Base-by-base conservation (phyloP, 345 rosid species). In the Schrenkiella parvula region DNA sequence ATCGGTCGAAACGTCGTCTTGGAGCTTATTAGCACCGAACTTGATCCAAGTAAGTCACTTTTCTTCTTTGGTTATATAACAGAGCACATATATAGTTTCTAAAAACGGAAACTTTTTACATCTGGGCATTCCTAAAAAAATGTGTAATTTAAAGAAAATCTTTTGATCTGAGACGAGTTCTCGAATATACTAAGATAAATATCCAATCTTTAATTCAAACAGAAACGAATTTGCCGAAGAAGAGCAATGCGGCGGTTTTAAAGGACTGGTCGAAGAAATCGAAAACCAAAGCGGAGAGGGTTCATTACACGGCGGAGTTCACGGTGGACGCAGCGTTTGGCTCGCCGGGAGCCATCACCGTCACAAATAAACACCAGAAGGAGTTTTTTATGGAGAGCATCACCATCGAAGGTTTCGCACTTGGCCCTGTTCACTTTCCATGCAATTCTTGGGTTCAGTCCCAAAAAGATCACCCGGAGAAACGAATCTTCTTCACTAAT, bases 391-490 rank as follows among this genome's bases (percentile, higher is more conserved):
- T 95, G 37, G 99, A 95, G 77, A 82, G 76, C 22, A 95, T 95
- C 60, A 88, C 87, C 17, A 72, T 95, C 56, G 98, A 91, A 80
- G 97, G 96, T 10, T 95, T 91, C 68, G 83, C 97, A 32, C 54
- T 71, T 67, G 97, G 96, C 8, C 88, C 95, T 3, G 80, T 95
- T 38, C 92, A 95, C 76, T 95, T 95, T 54, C 93, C 93, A 55
- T 95, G 98, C 78, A 91, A 88, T 51, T 95, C 99, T 4, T 95
- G 97, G 99, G 97, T 95, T 1, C 99, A 91, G 73, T 78, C 98
- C 56, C 76, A 39, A 56, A 91, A 84, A 58, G 83, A 89, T 74
- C 88, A 86, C 66, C 84, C 89, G 11, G 79, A 59, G 9, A 84
- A 81, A 72, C 78, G 99, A 62, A 86, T 91, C 2, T 86, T 95